These are phyloP conservation scores for Tagetes erecta DNA, from an alignment of 129 eudicot genomes.

Conservation along the genomic window DNA sequence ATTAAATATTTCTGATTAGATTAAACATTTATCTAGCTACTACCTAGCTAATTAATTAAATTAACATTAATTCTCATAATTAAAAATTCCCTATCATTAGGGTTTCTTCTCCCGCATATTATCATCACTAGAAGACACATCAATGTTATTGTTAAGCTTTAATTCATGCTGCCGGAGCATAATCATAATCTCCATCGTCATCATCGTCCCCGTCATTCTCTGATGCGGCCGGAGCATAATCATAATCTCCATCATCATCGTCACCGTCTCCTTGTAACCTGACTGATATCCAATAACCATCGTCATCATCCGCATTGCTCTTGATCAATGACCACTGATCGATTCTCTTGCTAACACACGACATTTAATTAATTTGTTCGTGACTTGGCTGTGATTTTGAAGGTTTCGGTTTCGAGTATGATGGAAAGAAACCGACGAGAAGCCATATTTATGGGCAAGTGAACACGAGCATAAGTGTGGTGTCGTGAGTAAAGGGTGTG, in stretches of 20 bases:
- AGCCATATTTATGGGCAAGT: conserved; percentile 24
- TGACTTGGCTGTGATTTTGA: background rate
- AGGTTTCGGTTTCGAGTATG: conserved; percentile 12
- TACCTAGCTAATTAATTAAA: background rate
- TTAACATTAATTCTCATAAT: background rate
- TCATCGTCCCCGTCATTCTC: conserved; percentile 26
- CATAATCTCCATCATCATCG: conserved; percentile 23
- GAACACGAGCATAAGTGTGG: conserved; percentile 31
- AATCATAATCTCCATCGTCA: conserved; percentile 28
- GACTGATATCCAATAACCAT: conserved; percentile 15
- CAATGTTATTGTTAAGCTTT: background rate
- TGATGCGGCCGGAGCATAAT: background rate
- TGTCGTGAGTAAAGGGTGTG: conserved; percentile 18
- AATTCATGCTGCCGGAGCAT: conserved; percentile 29
- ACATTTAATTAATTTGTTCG: conserved; percentile 14
- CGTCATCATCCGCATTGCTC: conserved; percentile 14
- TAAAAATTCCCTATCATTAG: background rate
- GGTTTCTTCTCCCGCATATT: background rate
- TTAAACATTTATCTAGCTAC: background rate
- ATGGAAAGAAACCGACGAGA: background rate
- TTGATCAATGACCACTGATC: conserved; percentile 13
- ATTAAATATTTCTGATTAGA: background rate
- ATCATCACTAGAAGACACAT: background rate
- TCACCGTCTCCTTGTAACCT: conserved; percentile 27
- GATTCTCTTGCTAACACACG: conserved; percentile 16